Conservation (phyloP, 352 stramenopile genomes). For the Blastocystis sp. region DNA sequence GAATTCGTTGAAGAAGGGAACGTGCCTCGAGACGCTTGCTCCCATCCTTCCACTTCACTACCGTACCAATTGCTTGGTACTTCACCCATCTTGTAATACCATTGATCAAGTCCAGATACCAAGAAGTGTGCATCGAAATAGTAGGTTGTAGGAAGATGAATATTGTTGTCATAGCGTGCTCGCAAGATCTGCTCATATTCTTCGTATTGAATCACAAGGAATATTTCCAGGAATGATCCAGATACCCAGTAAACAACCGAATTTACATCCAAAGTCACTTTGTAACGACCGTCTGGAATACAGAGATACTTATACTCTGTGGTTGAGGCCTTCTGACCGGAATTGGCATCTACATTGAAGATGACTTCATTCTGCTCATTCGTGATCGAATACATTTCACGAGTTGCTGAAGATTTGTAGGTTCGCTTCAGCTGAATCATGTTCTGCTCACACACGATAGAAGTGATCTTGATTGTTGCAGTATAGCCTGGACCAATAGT, state of each 20-base stretch:
- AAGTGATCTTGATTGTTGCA: background rate
- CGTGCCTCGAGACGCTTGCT: background rate
- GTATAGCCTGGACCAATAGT: background rate
- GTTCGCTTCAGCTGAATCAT: background rate
- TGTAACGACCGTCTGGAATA: background rate
- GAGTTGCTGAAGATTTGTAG: background rate
- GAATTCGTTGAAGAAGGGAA: background rate
- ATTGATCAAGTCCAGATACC: background rate
- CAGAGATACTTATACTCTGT: conserved; percentile 1
- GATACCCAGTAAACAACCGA: background rate
- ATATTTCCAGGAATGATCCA: background rate
- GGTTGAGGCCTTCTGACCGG: background rate
- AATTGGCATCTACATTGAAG: background rate
- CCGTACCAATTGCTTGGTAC: conserved; percentile 13
- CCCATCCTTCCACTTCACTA: background rate
- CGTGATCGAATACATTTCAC: background rate
- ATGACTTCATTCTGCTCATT: background rate
- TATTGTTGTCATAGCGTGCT: background rate
- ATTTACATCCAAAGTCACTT: background rate
- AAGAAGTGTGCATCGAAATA: background rate
- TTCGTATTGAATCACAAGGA: background rate
- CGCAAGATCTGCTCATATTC: background rate
- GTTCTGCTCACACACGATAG: background rate
- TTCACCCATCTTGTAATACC: conserved; percentile 48
- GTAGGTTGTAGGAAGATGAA: background rate